Conservation (phyloP, 2,329 filamentous ascomycete genomes). For the Amesomyces nigricolor region DNA sequence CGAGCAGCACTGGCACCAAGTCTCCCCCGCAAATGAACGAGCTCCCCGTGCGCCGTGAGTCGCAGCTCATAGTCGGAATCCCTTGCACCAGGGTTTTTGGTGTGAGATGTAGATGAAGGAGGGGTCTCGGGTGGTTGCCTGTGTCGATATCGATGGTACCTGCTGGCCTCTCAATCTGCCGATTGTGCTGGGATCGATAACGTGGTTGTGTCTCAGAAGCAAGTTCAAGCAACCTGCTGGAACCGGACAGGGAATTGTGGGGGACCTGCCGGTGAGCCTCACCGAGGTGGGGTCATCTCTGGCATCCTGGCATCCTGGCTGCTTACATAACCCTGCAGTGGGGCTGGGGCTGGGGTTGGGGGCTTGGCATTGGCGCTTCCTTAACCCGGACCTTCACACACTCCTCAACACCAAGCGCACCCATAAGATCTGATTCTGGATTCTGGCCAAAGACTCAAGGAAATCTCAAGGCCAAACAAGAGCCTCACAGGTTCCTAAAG, state of each 20-base stretch:
- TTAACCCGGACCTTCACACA: too few relatives aligned
- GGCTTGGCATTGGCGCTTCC: too few relatives aligned
- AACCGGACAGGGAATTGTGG: neutral
- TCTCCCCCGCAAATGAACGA: conserved; percentile 8
- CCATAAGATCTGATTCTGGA: too few relatives aligned
- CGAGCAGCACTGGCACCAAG: neutral
- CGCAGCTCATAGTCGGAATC: conserved; percentile 1
- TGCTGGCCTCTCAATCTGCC: too few relatives aligned
- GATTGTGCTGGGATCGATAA: neutral
- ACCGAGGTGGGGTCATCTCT: conserved; percentile 6
- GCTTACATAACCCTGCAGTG: neutral
- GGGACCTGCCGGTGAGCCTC: conserved; percentile 4
- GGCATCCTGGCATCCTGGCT: neutral
- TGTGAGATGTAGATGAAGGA: neutral
- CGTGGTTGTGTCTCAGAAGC: conserved; percentile 1
- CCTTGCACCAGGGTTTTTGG: neutral
- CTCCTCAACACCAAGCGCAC: too few relatives aligned
- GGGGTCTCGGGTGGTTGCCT: too few relatives aligned
- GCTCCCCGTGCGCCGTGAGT: neutral
- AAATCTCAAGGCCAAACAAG: too few relatives aligned
- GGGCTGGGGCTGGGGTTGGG: neutral
- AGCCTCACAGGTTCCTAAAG: too few relatives aligned
- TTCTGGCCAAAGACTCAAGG: too few relatives aligned
- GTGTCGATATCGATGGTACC: too few relatives aligned
- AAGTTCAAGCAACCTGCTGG: neutral